Conservation (phyloP, 257 asterid genomes). For the Penstemon eatonii region DNA sequence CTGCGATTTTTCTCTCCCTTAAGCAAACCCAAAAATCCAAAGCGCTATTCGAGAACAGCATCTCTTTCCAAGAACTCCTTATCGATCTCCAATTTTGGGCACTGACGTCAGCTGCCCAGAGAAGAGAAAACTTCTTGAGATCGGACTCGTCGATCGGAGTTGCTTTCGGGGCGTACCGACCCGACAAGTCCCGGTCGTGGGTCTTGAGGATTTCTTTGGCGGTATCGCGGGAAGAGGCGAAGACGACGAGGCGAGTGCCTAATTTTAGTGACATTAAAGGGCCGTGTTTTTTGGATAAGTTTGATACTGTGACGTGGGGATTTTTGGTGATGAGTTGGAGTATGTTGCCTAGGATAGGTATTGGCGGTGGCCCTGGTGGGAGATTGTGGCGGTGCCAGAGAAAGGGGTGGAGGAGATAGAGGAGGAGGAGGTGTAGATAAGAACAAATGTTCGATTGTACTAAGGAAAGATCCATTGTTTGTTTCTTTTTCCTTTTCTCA, state of each 20-base stretch:
- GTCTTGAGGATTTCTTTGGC: conserved; percentile 42
- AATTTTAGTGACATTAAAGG: conserved; percentile 39
- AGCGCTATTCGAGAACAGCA: conserved; percentile 35
- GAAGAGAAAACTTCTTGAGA: conserved; percentile 35
- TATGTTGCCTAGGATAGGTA: conserved; percentile 48
- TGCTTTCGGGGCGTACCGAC: conserved; percentile 47
- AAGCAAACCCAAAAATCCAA: conserved; percentile 23
- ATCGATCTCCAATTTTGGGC: conserved; percentile 36
- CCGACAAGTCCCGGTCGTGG: conserved; percentile 41
- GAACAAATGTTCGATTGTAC: no score
- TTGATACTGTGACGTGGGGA: conserved; percentile 40
- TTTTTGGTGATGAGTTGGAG: conserved; percentile 33
- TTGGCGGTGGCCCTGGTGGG: conserved; percentile 49
- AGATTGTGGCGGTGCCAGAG: conserved; percentile 14
- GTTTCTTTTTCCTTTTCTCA: no score
- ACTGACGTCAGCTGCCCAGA: conserved; percentile 39
- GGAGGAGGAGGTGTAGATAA: no score
- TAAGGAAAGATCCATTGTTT: no score
- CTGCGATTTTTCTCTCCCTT: conserved; percentile 35
- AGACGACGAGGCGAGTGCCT: conserved; percentile 36
- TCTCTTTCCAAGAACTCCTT: conserved; percentile 38
- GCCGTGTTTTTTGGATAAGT: conserved; percentile 37
- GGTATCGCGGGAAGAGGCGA: conserved; percentile 39
- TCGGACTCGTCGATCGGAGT: conserved; percentile 46
- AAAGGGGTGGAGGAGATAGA: no score